These are phyloP conservation scores for Diaporthe sp. DNA, from an alignment of 2,329 filamentous ascomycete species.

Conservation along the genomic window DNA sequence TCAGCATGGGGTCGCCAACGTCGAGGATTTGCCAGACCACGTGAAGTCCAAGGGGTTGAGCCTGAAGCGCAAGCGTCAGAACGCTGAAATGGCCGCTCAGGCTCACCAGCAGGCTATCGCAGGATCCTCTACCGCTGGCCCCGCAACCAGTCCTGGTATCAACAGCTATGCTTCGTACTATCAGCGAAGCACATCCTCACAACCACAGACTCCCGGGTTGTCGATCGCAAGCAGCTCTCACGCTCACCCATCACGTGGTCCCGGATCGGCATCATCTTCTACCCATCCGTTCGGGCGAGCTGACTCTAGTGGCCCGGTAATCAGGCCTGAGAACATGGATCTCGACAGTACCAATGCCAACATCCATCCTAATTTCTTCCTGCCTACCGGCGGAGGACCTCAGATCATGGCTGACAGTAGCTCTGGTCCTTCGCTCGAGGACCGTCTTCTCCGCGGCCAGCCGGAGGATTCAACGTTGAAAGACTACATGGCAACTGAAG, in stretches of 20 bases:
- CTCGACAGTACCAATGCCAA: conserved; percentile 46
- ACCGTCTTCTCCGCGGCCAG: conserved; percentile 59
- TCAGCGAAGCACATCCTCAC: conserved; percentile 46
- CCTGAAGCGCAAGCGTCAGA: conserved; percentile 76
- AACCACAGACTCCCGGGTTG: conserved; percentile 50
- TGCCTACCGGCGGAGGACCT: conserved; percentile 51
- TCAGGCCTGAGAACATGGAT: conserved; percentile 52
- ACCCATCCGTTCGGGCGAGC: conserved; percentile 43
- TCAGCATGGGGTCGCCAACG: conserved; percentile 87
- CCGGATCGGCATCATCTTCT: conserved; percentile 47
- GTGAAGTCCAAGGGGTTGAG: conserved; percentile 82
- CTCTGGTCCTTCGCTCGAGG: conserved; percentile 57
- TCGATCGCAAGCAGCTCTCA: conserved; percentile 45
- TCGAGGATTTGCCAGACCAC: conserved; percentile 87
- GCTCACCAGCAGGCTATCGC: conserved; percentile 35
- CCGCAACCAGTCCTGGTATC: conserved; percentile 50
- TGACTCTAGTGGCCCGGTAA: conserved; percentile 35
- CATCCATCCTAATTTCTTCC: conserved; percentile 56
- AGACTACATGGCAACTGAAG: conserved; percentile 52
- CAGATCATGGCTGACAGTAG: conserved; percentile 53
- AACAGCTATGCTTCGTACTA: conserved; percentile 46
- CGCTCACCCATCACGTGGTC: conserved; percentile 46
- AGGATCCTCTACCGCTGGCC: conserved; percentile 35
- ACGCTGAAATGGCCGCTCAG: conserved; percentile 61
- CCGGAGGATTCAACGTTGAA: conserved; percentile 54